phyloP scores from a whole-genome alignment of 2,329 filamentous ascomycete genomes.

The Phyllosticta ampelicida region DNA sequence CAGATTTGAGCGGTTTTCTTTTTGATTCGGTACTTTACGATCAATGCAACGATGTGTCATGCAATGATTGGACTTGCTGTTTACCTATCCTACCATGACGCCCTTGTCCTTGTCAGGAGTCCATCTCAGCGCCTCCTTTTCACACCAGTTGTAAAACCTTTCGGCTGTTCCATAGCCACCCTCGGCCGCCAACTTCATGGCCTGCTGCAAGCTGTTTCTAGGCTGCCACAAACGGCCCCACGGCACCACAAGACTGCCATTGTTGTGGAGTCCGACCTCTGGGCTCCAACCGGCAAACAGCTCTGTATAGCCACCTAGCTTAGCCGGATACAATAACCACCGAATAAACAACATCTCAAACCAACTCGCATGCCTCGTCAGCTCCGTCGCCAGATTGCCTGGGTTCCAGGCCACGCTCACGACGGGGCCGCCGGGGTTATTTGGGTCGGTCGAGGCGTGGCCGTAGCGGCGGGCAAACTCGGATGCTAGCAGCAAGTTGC shows the following conservation, averaged over 20 bases:
- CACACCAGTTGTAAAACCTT: conserved; percentile 35
- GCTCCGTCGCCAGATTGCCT: conserved; percentile 30
- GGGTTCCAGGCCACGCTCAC: conserved; percentile 27
- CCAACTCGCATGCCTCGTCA: conserved; percentile 20
- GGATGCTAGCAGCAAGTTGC: conserved; percentile 20
- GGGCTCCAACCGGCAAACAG: conserved; percentile 8
- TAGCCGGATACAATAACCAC: conserved; percentile 7
- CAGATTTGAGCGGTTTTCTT: not conserved
- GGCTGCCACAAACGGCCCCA: conserved; percentile 34
- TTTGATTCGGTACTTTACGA: not conserved
- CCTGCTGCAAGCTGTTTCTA: conserved; percentile 24
- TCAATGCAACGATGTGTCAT: not conserved
- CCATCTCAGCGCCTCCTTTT: conserved; percentile 21
- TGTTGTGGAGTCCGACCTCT: conserved; percentile 14
- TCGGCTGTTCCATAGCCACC: conserved; percentile 29
- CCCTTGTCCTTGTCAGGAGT: not conserved
- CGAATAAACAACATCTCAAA: conserved; percentile 1
- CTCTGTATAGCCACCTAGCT: conserved; percentile 9
- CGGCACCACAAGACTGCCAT: conserved; percentile 31
- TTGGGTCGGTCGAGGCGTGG: not conserved
- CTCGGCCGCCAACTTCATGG: conserved; percentile 23
- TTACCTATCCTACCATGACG: not conserved
- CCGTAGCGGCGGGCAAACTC: conserved; percentile 15
- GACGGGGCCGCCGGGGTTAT: conserved; percentile 11
- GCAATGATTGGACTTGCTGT: not conserved